A percentile compares a stretch with the other conserved stretches of the same genome.
Evolutionary conservation across 2,329 filamentous ascomycete genomes (phyloP).

Genomic region (Cercospora nicotianae): DNA sequence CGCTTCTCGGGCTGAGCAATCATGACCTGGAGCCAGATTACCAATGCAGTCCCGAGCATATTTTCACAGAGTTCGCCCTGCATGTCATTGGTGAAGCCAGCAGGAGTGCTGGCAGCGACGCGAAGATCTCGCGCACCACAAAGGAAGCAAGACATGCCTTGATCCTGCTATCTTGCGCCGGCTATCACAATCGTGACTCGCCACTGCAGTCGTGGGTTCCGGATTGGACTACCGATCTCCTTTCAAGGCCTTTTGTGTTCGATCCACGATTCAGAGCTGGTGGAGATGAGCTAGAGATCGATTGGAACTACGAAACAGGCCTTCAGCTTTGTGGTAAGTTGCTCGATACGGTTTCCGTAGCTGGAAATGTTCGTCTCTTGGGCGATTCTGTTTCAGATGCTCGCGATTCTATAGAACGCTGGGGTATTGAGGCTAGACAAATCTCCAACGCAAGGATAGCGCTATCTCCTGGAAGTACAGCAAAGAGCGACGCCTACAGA

Average conservation of each 20-base stretch:
- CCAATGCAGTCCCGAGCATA: constrained; percentile 27
- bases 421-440: constrained; percentile 32
- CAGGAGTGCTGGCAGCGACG: constrained; percentile 10
- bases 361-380: constrained; percentile 17
- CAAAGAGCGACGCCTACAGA: constrained; percentile 32
- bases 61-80: constrained; percentile 36
- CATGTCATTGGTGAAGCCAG: constrained; percentile 32
- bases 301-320: constrained; percentile 32
- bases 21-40: constrained; percentile 34
- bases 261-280: constrained; percentile 30
- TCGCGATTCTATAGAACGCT: constrained; percentile 7
- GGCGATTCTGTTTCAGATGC: background rate
- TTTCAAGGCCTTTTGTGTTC: constrained; percentile 33
- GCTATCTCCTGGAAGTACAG: constrained; percentile 32
- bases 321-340: constrained; percentile 34
- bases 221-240: constrained; percentile 34
- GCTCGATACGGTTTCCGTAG: constrained; percentile 31
- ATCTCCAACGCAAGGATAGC: constrained; percentile 30
- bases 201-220: constrained; percentile 31
- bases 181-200: constrained; percentile 30
- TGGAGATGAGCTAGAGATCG: constrained; percentile 30
- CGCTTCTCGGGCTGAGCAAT: constrained; percentile 28
- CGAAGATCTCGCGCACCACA: constrained; percentile 14
- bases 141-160: constrained; percentile 32
- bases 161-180: constrained; percentile 34